Base-by-base conservation (phyloP, 306 rosid species). In the Corylus americana region DNA sequence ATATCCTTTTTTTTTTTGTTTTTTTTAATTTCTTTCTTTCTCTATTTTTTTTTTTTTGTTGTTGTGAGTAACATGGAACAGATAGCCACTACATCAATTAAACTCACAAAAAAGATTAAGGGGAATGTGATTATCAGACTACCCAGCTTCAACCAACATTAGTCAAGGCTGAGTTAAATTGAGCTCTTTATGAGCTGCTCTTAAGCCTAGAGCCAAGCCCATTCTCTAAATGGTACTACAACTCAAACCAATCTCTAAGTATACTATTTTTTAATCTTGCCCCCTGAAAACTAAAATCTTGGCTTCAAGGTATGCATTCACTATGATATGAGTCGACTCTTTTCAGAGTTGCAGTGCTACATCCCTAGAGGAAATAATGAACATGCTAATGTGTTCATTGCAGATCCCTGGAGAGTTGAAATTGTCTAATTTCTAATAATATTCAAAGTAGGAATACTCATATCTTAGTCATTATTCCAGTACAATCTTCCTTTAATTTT, bases 401-500 rank as follows among this genome's bases (percentile, higher is more conserved):
- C n/a, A 31, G 12, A 14, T 31, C 20, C 70, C 45, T 31, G 70
- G n/a, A 9, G 20, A 27, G 42, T 63, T 31, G 70, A 63, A 63
- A 7, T 14, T 29, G 11, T 13, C 10, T 31, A 3, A 63, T 63
- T 14, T 63, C 12, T 18, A 57, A n/a, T 2, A 54, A 20, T 2
- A 17, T 5, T 18, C 25, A 20, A 5, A 57, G 63, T 57, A 57
- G 63, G n/a, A 57, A 20, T 20, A 8, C 29, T 18, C 25, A 57
- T 20, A 20, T 57, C 7, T n/a, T 57, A 57, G 63, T 57, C 12
- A 57, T 20, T 20, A n/a, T 57, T 18, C 31, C 63, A 7, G 5
- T 63, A 25, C 22, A 16, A 79, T 44, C 61, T 70, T 20, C 59
- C 53, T 77, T 49, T 3, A n/a, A 54, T 55, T 53, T 59, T 64